Evolutionary conservation across 352 stramenopile genomes (phyloP), one percentile per base, ranked within the genome.

Genomic region (Phytophthora constricta): DNA sequence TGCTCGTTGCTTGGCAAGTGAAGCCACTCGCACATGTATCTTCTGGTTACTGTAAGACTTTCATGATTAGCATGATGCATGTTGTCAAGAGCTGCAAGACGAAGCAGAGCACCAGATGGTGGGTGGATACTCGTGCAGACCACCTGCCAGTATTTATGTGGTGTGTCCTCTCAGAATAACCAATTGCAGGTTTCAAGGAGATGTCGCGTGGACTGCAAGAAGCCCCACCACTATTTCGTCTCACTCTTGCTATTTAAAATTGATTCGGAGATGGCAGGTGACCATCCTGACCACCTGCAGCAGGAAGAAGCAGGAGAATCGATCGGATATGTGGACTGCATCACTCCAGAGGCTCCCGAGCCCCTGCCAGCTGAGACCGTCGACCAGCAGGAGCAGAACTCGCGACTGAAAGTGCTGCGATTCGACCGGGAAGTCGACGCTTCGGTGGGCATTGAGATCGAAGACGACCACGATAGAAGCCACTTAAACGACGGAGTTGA

Each of bases 281-380:
- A 65, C 17, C 42, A 19, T n/a, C 52, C 58, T 33, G 51, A 42
- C 27, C 37, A 60, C 45, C 34, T 69, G 25, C 52, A 69, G 47
- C 65, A 65, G 17, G 27, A 60, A 2, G 65, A 72, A n/a, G 51
- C 58, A 46, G 55, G 63, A 20, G 65, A 61, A 22, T 65, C 59
- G 16, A 50, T 45, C n/a, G 52, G 45, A 11, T 73, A 65, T 52
- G 46, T 23, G 17, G 27, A 20, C 46, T 73, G 59, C 42, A 5
- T 22, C 7, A 69, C 51, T 0, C 58, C 65, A 11, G 49, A 34
- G 17, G 42, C 66, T 20, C 28, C 33, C 17, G 43, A 63, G 19
- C 58, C 8, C 22, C 25, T 41, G 39, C 20, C 50, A 17, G 27
- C 19, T 19, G 43, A 59, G 22, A 16, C 7, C 39, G 22, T 58